Evolutionary conservation across 345 rosid species (phyloP).

Genomic region (Turritis glabra): DNA sequence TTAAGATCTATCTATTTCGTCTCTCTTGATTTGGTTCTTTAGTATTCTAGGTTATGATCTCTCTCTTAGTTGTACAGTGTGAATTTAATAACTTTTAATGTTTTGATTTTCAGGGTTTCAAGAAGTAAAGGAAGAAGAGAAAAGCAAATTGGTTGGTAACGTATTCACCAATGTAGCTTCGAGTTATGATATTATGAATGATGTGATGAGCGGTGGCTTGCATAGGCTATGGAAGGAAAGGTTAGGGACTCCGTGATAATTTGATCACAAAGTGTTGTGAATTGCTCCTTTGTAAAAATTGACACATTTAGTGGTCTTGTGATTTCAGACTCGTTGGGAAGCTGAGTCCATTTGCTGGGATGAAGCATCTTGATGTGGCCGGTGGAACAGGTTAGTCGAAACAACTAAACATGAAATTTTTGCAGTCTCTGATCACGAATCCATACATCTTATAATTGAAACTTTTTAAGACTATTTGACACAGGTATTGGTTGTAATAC

Average conservation of each 20-base stretch:
- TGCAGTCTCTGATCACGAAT: background rate
- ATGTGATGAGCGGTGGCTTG: conserved; percentile 91
- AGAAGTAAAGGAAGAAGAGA: conserved; percentile 82
- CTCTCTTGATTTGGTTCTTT: conserved; percentile 1
- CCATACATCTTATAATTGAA: background rate
- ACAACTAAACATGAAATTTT: background rate
- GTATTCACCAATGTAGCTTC: conserved; percentile 92
- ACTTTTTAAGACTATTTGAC: background rate
- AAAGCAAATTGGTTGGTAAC: conserved; percentile 75
- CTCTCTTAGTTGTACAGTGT: background rate
- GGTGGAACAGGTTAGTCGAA: conserved; percentile 78
- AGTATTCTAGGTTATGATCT: background rate
- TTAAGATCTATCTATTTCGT: background rate
- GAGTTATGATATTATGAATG: conserved; percentile 95
- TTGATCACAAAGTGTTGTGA: background rate
- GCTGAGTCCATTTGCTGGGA: conserved; percentile 88
- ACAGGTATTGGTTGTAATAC: conserved; percentile 23
- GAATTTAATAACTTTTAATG: background rate
- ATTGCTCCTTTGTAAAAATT: background rate
- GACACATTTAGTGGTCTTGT: background rate
- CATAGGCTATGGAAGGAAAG: conserved; percentile 98
- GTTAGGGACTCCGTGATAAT: conserved; percentile 37
- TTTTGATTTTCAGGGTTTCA: conserved; percentile 70
- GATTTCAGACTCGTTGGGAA: conserved; percentile 72
- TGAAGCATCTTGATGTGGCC: conserved; percentile 98